phyloP scores from a whole-genome alignment of 306 rosid species.

The Corylus avellana region DNA sequence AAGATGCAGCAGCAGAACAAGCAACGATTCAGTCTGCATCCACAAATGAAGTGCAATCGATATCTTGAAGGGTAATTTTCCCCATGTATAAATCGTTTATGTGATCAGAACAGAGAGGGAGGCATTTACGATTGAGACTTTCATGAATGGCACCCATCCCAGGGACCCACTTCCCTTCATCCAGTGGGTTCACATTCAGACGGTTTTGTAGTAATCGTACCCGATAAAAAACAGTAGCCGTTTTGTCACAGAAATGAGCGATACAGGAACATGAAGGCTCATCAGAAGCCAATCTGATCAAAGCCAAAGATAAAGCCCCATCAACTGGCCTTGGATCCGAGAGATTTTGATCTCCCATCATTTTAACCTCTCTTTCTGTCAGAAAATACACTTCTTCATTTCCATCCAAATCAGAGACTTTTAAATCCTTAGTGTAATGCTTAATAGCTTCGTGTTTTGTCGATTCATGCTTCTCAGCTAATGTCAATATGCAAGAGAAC shows the following conservation, averaged over 20 bases:
- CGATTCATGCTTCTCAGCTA: slow-evolving; percentile 91
- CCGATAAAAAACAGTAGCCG: slow-evolving; percentile 56
- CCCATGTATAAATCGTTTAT: slow-evolving; percentile 66
- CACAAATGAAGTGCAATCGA: slow-evolving; percentile 59
- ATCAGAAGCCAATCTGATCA: slow-evolving; percentile 72
- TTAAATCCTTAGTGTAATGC: slow-evolving; percentile 85
- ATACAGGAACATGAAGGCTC: slow-evolving; percentile 61
- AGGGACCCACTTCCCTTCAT: slow-evolving; percentile 60
- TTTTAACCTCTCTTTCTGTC: slow-evolving; percentile 81
- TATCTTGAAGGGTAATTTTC: slow-evolving; percentile 67
- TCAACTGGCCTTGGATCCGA: slow-evolving; percentile 84
- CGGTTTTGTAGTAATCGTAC: slow-evolving; percentile 60
- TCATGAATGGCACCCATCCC: slow-evolving; percentile 76
- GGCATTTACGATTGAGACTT: slow-evolving; percentile 63
- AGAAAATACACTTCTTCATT: slow-evolving; percentile 74
- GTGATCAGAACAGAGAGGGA: slow-evolving; percentile 80
- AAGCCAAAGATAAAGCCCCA: slow-evolving; percentile 62
- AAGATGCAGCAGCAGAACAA: slow-evolving; percentile 6
- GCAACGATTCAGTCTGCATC: slow-evolving; percentile 41
- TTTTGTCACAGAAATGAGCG: slow-evolving; percentile 80
- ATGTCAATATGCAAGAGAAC: slow-evolving; percentile 85
- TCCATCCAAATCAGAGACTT: slow-evolving; percentile 61
- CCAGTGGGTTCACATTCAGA: slow-evolving; percentile 49
- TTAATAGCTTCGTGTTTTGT: slow-evolving; percentile 73
- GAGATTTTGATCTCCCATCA: slow-evolving; percentile 86